A percentile compares a stretch with the other conserved stretches of the same genome.
Conservation (phyloP, 31 red algal species). For the Pterothamnion heteromorphum region DNA sequence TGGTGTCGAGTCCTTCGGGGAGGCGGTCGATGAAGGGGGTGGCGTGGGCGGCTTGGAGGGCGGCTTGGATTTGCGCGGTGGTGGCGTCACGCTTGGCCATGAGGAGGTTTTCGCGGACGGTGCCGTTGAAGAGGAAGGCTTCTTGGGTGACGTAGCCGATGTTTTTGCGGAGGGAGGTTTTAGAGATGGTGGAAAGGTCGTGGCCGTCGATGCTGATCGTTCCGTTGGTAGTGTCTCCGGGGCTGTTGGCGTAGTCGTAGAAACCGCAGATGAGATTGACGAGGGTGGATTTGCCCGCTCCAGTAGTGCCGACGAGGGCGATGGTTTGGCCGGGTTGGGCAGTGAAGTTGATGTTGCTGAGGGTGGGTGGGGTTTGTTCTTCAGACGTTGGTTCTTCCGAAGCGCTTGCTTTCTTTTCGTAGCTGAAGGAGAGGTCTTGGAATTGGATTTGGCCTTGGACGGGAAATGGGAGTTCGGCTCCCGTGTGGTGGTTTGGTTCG, state of each 20-base stretch:
- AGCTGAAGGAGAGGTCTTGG: constrained; percentile 46
- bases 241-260: constrained; percentile 55
- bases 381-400: too few relatives aligned
- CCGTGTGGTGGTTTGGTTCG: not conserved
- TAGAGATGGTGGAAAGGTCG: constrained; percentile 72
- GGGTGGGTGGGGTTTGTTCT: not conserved
- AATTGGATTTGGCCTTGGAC: constrained; percentile 21
- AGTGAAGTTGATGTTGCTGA: constrained; percentile 27
- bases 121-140: constrained; percentile 92
- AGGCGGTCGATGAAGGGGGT: constrained; percentile 70
- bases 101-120: constrained; percentile 88
- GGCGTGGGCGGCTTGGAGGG: constrained; percentile 63
- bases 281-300: constrained; percentile 94
- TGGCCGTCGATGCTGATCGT: constrained; percentile 80
- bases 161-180: constrained; percentile 58
- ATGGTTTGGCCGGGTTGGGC: constrained; percentile 40
- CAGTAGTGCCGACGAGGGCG: constrained; percentile 82
- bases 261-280: constrained; percentile 80
- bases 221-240: constrained; percentile 62
- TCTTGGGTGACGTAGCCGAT: constrained; percentile 95
- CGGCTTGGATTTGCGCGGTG: constrained; percentile 68
- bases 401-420: too few relatives aligned
- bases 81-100: constrained; percentile 76
- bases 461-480: not conserved
- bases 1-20: constrained; percentile 75